These are phyloP conservation scores for Phytopythium cucurbitacearum DNA, from an alignment of 352 stramenopile genomes.

Conservation along the genomic window DNA sequence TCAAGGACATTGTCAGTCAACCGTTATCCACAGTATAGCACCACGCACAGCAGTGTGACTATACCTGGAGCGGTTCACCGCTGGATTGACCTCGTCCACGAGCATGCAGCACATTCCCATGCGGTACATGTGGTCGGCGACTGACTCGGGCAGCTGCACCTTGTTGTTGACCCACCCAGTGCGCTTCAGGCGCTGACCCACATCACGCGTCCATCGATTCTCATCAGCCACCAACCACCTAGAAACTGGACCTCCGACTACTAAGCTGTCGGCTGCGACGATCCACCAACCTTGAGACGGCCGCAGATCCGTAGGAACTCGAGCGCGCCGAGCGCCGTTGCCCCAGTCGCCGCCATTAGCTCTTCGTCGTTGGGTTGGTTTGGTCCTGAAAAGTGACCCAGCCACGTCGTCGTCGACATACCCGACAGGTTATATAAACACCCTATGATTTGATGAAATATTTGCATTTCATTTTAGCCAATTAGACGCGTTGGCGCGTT, in stretches of 20 bases:
- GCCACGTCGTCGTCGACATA: neutral
- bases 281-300: constrained; percentile 57
- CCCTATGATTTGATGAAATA: constrained; percentile 6
- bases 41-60: neutral
- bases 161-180: constrained; percentile 93
- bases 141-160: constrained; percentile 84
- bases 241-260: neutral
- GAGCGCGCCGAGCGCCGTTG: constrained; percentile 61
- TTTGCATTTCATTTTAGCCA: constrained; percentile 16
- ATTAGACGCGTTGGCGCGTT: constrained; percentile 18
- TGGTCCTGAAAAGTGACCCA: neutral
- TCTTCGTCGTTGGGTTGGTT: constrained; percentile 1
- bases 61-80: constrained; percentile 65
- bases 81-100: constrained; percentile 65
- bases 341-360: constrained; percentile 30
- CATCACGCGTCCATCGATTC: neutral
- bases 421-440: neutral
- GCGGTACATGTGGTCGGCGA: constrained; percentile 93
- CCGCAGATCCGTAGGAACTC: constrained; percentile 81
- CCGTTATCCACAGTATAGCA: constrained; percentile 1
- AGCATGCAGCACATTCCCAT: constrained; percentile 91
- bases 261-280: neutral
- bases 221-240: neutral
- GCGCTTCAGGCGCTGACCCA: constrained; percentile 76
- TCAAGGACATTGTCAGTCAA: neutral